These are phyloP conservation scores for Staphylotrichum longicolle DNA, from an alignment of 495 filamentous ascomycete species.

Conservation along the genomic window DNA sequence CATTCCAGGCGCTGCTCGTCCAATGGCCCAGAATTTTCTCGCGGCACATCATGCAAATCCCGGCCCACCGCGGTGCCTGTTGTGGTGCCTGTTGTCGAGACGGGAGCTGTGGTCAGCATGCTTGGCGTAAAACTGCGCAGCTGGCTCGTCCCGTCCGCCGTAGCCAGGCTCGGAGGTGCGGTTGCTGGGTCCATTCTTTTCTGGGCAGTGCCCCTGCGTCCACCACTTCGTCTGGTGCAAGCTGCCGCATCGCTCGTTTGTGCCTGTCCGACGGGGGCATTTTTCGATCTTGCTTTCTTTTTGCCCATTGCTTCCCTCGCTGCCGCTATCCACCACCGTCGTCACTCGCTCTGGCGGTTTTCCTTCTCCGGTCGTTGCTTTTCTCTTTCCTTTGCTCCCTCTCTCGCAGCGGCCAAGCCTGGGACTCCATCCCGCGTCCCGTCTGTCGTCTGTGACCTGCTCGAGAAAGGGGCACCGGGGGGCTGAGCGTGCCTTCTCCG, in stretches of 20 bases:
- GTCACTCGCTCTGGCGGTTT: constrained; percentile 53
- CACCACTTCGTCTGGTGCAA: constrained; percentile 16
- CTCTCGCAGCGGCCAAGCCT: not conserved
- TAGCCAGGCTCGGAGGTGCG: constrained; percentile 1
- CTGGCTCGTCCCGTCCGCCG: constrained; percentile 2
- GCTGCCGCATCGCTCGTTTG: constrained; percentile 16
- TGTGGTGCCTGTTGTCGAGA: too few species aligned
- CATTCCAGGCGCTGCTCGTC: constrained; percentile 22
- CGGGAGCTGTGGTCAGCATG: not conserved
- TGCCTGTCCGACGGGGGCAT: constrained; percentile 22
- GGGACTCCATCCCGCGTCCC: not conserved
- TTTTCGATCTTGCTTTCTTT: constrained; percentile 33
- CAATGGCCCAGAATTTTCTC: constrained; percentile 28
- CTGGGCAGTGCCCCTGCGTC: constrained; percentile 5
- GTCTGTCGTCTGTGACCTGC: not conserved
- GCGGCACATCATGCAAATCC: constrained; percentile 35
- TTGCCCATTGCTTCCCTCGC: constrained; percentile 19
- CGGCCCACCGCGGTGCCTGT: constrained; percentile 7
- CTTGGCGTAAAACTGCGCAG: constrained; percentile 14
- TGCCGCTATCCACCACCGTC: constrained; percentile 22
- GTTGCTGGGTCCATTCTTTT: constrained; percentile 22
- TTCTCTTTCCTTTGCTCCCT: constrained; percentile 6
- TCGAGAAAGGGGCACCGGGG: constrained; percentile 17
- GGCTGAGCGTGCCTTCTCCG: constrained; percentile 14
- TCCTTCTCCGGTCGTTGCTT: constrained; percentile 37